Conservation (phyloP, 164 flowering plant species). For the Stephania cephalantha region DNA sequence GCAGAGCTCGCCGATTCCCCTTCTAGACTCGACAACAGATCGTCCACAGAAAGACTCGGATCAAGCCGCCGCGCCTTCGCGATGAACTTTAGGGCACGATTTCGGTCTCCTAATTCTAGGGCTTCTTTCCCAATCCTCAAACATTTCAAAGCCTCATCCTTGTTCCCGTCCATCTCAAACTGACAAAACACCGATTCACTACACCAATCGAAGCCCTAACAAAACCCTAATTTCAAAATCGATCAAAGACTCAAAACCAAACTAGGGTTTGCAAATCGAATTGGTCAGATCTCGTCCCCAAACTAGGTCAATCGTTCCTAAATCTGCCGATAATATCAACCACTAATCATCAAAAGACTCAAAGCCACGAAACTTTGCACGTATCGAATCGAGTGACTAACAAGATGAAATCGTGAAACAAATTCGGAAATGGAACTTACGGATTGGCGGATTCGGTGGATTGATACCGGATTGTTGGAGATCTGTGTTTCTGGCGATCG, state of each 20-base stretch:
- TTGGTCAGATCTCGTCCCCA: not conserved
- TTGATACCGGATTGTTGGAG: not conserved
- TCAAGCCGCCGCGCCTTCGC: conserved; percentile 77
- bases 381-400: too few relatives aligned
- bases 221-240: not conserved
- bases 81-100: conserved; percentile 68
- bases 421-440: not conserved
- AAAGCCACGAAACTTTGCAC: not conserved
- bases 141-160: conserved; percentile 80
- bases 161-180: conserved; percentile 74
- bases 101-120: conserved; percentile 46
- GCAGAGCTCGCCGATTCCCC: conserved; percentile 17
- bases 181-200: conserved; percentile 7
- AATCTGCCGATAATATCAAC: not conserved
- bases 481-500: not conserved
- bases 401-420: not conserved
- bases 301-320: not conserved
- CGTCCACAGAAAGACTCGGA: conserved; percentile 58
- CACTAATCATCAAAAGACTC: not conserved
- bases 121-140: conserved; percentile 63
- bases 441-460: not conserved
- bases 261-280: conserved; percentile 6
- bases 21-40: conserved; percentile 37
- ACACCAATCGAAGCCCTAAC: not conserved
- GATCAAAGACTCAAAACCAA: not conserved